phyloP scores from a whole-genome alignment of 1,284 basidiomycete genomes.

The Melampsora americana region DNA sequence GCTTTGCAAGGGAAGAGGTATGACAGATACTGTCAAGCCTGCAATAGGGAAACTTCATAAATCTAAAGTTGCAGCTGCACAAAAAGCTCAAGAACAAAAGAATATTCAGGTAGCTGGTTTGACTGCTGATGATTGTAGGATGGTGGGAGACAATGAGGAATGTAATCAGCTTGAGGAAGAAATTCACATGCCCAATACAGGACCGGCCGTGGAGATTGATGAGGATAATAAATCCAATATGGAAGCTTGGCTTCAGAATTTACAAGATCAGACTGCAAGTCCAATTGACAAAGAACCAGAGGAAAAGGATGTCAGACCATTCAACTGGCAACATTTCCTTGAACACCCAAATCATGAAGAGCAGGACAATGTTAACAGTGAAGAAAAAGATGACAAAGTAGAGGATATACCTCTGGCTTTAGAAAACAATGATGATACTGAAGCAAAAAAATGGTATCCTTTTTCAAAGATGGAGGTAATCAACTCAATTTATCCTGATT shows the following conservation, averaged over 20 bases:
- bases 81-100: neutral
- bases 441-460: neutral
- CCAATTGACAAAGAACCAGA: neutral
- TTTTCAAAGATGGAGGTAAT: neutral
- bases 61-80: neutral
- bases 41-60: neutral
- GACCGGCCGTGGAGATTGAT: neutral
- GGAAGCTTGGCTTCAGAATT: neutral
- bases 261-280: neutral
- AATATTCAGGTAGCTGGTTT: neutral
- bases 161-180: neutral
- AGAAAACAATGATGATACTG: neutral
- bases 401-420: neutral
- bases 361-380: neutral
- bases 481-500: neutral
- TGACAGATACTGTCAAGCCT: neutral
- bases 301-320: neutral
- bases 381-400: neutral
- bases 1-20: neutral
- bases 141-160: constrained; percentile 2
- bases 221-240: neutral
- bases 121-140: neutral
- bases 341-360: neutral
- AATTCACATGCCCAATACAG: neutral
- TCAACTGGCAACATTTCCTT: neutral